Evolutionary conservation across 2,329 filamentous ascomycete genomes (phyloP), one percentile per base, ranked within the genome.

Genomic region (Neophaeococcomyces aloes): DNA sequence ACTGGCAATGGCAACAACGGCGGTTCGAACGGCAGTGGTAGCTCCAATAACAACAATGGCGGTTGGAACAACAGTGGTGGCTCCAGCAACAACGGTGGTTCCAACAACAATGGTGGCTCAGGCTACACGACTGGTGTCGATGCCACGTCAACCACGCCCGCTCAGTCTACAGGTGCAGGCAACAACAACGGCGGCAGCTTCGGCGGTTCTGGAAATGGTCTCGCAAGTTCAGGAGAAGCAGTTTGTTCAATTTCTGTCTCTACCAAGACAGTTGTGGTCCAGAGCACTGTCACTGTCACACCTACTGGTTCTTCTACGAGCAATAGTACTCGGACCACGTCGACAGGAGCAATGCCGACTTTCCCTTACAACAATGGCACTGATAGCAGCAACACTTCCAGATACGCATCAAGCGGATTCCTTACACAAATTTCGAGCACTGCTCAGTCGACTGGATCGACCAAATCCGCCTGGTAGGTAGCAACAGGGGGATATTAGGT

Each of bases 231-330:
- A 17, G 40, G 31, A 6, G 29, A 32, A n/a, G n/a, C n/a, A n/a
- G n/a, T n/a, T 18, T 43, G 40, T 19, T 18, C 15, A 17, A 31
- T 43, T 17, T 17, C 32, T 11, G 40, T 43, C 3, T 35, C 33
- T 14, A 43, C 40, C 3, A 37, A n/a, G 4, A 43, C 40, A n/a
- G 23, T 37, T 13, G 33, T 37, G 10, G 17, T 43, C 31, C n/a
- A 43, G 4, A n/a, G 14, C 31, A 43, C 40, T 3, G 32, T 43
- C 18, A 43, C 40, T 7, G 40, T 43, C 27, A 37, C 40, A 4
- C 40, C 40, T 3, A 43, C 40, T 43, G 30, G n/a, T 8, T 7
- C n/a, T 19, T 8, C 38, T 13, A 7, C 7, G 27, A 11, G n/a
- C 10, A n/a, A 19, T 25, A 15, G 17, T 17, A 17, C 35, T 7